Base-by-base conservation (phyloP, 2,329 filamentous ascomycete species). In the Thelonectria discophora region DNA sequence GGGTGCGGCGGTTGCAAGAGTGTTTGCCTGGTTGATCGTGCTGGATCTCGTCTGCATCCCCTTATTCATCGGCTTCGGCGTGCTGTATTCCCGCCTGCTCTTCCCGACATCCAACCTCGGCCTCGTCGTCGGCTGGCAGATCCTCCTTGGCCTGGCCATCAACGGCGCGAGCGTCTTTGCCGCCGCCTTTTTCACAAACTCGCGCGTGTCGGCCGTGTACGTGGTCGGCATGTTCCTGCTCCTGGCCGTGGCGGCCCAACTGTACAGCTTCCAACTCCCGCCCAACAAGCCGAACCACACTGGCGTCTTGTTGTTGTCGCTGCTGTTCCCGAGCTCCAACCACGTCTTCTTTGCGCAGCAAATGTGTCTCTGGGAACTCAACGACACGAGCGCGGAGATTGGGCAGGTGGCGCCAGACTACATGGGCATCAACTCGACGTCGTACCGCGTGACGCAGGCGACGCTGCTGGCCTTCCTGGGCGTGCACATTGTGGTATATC, bases 141-240 rank as follows among this genome's bases (percentile, higher is more conserved):
- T 82, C 67, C 64, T 82, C 75, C 65, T 83, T 72, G 60, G 85
- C 71, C 58, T 79, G 74, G 68, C 74, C 74, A 84, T 89, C n/a
- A 90, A 89, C 4, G 80, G 91, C 17, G 86, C 86, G 43, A 86
- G 82, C n/a, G 82, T 90, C 11, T 90, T 89, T 3, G 76, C 72
- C 1, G 73, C 77, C 0, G 64, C 77, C n/a, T 79, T 78, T 63
- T 79, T 80, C 68, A 70, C 65, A 30, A 72, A 70, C 54, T 67
- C 74, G 3, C 69, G 69, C 8, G 66, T 74, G 11, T 73, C 73
- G 1, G 70, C 74, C 55, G 69, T 77, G 45, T 72, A 73, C 50
- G 70, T 76, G n/a, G 64, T 71, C 7, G 63, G 69, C 1, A 64
- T 70, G 34, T 72, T 74, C 37, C 56, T 75, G 11, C 49, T 75